Conservation (phyloP, 257 asterid genomes). For the Rauvolfia tetraphylla region DNA sequence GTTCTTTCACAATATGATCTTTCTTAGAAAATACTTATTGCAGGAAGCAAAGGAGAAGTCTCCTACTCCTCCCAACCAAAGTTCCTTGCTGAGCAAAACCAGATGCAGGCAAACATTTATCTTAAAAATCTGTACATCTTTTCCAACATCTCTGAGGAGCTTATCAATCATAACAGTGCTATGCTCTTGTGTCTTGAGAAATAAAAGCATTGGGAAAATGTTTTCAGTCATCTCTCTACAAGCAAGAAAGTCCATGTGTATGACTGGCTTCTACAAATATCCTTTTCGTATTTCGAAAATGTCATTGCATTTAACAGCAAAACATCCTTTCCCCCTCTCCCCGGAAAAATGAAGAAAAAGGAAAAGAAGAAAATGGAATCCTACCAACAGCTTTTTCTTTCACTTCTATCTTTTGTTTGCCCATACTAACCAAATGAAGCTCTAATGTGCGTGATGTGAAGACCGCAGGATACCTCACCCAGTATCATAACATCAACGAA, state of each 20-base stretch:
- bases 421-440: not conserved
- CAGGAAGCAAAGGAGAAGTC: not conserved
- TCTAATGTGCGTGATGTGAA: not conserved
- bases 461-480: not conserved
- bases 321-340: not conserved
- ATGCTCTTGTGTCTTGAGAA: conserved; percentile 6
- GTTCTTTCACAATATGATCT: not conserved
- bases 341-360: not conserved
- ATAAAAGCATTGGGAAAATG: not conserved
- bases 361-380: no score
- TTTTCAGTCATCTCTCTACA: not conserved
- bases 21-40: not conserved
- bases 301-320: not conserved
- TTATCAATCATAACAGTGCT: not conserved
- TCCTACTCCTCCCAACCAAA: not conserved
- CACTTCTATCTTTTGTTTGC: not conserved
- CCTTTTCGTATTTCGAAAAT: not conserved
- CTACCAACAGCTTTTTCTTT: no score
- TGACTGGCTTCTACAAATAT: conserved; percentile 14
- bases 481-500: not conserved
- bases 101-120: not conserved
- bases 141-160: not conserved
- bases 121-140: not conserved
- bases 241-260: not conserved
- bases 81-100: not conserved